Evolutionary conservation across 1,139 yeast genomes (phyloP).

Genomic region (Kodamaea arcana): DNA sequence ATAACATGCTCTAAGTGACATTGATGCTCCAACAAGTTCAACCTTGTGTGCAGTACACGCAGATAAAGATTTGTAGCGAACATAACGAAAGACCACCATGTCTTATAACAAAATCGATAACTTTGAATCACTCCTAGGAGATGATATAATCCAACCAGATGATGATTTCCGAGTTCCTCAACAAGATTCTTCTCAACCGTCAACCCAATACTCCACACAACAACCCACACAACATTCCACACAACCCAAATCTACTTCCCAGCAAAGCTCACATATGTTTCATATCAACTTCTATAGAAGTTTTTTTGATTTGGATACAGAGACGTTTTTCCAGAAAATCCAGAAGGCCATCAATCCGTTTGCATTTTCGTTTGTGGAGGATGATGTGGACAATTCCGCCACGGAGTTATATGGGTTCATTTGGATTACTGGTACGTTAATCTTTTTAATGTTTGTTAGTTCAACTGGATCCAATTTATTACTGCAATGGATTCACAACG

Average conservation of each 20-base stretch:
- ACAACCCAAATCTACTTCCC: slow-evolving; percentile 13
- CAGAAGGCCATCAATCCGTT: slow-evolving; percentile 45
- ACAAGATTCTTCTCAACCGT: slow-evolving; percentile 11
- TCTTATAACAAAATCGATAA: slow-evolving; percentile 1
- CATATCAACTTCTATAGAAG: slow-evolving; percentile 53
- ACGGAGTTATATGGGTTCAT: slow-evolving; percentile 78
- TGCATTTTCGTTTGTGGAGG: slow-evolving; percentile 17
- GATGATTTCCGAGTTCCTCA: slow-evolving; percentile 12
- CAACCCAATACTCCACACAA: slow-evolving; percentile 4
- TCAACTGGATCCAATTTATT: slow-evolving; percentile 52
- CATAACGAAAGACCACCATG: too few species aligned
- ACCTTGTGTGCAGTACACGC: too few species aligned
- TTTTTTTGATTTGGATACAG: slow-evolving; percentile 63
- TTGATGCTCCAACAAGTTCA: too few species aligned
- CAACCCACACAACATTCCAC: slow-evolving; percentile 3
- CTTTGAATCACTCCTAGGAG: slow-evolving; percentile 9
- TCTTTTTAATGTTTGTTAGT: slow-evolving; percentile 68
- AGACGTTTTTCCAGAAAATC: slow-evolving; percentile 49
- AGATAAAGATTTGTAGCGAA: too few species aligned
- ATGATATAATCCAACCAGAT: slow-evolving; percentile 16
- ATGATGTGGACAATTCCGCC: slow-evolving; percentile 32
- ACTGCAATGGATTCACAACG: slow-evolving; percentile 42
- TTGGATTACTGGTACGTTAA: slow-evolving; percentile 80
- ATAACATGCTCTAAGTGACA: too few species aligned
- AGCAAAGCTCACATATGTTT: slow-evolving; percentile 41